Base-by-base conservation (phyloP, 108 stramenopile genomes). In the Schizochytrium sp. region DNA sequence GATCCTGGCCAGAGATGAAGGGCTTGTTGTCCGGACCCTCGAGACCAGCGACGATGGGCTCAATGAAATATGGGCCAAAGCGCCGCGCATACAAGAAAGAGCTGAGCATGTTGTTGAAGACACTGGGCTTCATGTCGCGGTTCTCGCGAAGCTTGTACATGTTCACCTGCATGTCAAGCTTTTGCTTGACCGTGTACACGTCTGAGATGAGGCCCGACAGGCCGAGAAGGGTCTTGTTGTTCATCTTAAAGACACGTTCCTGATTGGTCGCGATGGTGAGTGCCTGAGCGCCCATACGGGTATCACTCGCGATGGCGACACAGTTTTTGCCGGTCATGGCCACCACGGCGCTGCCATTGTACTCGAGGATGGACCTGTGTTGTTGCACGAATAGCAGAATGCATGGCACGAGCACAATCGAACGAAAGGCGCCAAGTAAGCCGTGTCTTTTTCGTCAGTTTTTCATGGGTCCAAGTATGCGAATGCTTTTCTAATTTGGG, bases 271-370 rank as follows among this genome's bases (percentile, higher is more conserved):
- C 95, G 14, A 99, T 96, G 21, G 99, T 99, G 88, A 97, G 96
- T 43, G 93, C 93, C 91, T 97, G 97, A 25, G 94, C 93, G 14
- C 99, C 99, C 28, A 99, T 92, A 57, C 99, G 96, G 87, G 95
- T 95, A 90, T 99, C 99, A 44, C 93, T 92, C 76, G 97, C 97
- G 88, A 99, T 99, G 53, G 96, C 99, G 25, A 99, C 98, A 89
- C 99, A 99, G 91, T 97, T 95, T 59, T 99, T 97, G 88, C 99
- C 99, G 58, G 97, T 94, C 99, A 99, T 99, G 92, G 97, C 98
- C 58, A 99, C 95, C 53, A 98, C 95, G 60, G 98, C 99, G 83
- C 95, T 96, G 58, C 99, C 99, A 92, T 99, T 99, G 93, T 98
- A 98, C 93, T 96, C 96, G 58, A 98, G 91, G 90, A 98, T 98